phyloP scores from a whole-genome alignment of 2,329 filamentous ascomycete genomes.

The Sclerotinia nivalis region DNA sequence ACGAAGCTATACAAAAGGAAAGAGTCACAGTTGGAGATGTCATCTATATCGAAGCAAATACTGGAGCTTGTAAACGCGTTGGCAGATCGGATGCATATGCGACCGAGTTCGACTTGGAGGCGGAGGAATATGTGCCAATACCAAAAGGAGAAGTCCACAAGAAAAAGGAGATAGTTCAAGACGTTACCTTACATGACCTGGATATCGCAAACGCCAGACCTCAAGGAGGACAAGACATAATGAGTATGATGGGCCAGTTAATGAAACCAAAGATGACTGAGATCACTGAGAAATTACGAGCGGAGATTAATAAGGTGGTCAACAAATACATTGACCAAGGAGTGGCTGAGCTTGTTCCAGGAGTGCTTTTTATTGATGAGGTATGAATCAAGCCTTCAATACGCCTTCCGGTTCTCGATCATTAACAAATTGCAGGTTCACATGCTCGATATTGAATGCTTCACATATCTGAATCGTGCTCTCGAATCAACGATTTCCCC shows the following conservation, averaged over 20 bases:
- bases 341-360: constrained; percentile 95
- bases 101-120: constrained; percentile 97
- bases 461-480: constrained; percentile 98
- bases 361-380: constrained; percentile 98
- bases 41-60: constrained; percentile 99
- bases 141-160: constrained; percentile 99
- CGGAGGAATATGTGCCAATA: constrained; percentile 97
- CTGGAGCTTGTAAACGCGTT: constrained; percentile 94
- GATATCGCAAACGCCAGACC: constrained; percentile 94
- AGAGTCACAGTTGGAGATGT: constrained; percentile 94
- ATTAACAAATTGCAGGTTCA: constrained; percentile 66
- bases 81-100: constrained; percentile 95
- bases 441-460: constrained; percentile 99
- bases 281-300: constrained; percentile 94
- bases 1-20: constrained; percentile 99
- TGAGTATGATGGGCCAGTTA: constrained; percentile 99
- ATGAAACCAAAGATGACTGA: constrained; percentile 99
- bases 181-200: constrained; percentile 94
- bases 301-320: constrained; percentile 98
- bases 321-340: constrained; percentile 99
- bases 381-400: constrained; percentile 51
- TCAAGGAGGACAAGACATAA: constrained; percentile 97
- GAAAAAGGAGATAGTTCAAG: constrained; percentile 99
- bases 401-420: constrained; percentile 3
- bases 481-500: constrained; percentile 92